Evolutionary conservation across 352 stramenopile genomes (phyloP).

Genomic region (Saprolegnia parasitica): DNA sequence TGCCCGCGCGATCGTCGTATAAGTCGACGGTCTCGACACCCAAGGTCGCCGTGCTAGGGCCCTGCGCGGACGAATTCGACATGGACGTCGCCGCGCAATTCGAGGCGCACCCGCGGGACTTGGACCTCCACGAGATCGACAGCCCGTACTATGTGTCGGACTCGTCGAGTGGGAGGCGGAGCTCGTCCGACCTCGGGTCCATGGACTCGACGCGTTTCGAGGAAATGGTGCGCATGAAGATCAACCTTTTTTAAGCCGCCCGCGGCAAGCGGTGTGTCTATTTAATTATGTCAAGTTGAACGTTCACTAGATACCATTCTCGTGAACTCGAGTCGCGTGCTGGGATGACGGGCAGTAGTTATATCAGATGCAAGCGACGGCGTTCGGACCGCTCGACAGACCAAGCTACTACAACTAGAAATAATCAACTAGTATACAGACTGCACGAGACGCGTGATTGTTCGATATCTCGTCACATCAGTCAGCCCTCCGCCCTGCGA

Average conservation of each 20-base stretch:
- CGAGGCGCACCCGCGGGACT: not conserved
- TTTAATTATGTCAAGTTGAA: not conserved
- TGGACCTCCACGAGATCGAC: not conserved
- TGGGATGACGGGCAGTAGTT: too few relatives aligned
- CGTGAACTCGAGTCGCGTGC: too few relatives aligned
- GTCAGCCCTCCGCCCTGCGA: too few relatives aligned
- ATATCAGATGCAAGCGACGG: too few relatives aligned
- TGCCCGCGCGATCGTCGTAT: not conserved
- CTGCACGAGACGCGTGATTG: too few relatives aligned
- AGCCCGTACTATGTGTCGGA: slow-evolving; percentile 7
- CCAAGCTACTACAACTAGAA: too few relatives aligned
- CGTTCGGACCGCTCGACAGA: too few relatives aligned
- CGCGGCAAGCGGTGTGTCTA: too few relatives aligned
- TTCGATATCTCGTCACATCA: too few relatives aligned
- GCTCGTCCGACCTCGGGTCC: slow-evolving; percentile 2
- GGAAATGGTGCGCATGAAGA: slow-evolving; percentile 24
- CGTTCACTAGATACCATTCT: too few relatives aligned
- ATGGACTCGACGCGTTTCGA: slow-evolving; percentile 15
- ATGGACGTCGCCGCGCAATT: too few relatives aligned
- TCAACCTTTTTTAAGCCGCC: slow-evolving; percentile 3
- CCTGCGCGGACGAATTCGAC: not conserved
- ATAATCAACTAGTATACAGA: too few relatives aligned
- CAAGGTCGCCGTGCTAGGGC: not conserved
- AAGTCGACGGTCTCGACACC: not conserved
- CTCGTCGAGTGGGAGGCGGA: not conserved